Base-by-base conservation (phyloP, 1,284 basidiomycete genomes). In the Fomitiporia mediterranea region DNA sequence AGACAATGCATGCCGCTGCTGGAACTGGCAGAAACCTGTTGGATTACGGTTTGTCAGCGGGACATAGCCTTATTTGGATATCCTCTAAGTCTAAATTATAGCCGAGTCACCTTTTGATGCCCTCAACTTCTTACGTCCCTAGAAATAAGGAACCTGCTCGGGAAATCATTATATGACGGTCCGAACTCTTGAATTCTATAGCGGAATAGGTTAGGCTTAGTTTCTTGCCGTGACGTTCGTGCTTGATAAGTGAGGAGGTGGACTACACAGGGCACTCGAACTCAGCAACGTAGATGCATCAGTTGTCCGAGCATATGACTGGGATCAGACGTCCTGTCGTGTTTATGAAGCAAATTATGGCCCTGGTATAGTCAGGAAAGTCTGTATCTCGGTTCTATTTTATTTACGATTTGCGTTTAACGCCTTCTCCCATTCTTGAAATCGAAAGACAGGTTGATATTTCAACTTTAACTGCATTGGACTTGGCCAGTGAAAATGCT, bases 151-250 rank as follows among this genome's bases (percentile, higher is more conserved):
- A 43, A 43, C 21, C 42, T 23, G 3, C 19, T 25, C 25, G 21
- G 23, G 11, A 9, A 13, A 44, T n/a, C 8, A 15, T 6, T 9
- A 25, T 15, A 46, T 46, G 25, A 51, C 27, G 35, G 15, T 79
- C 25, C 74, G 73, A 30, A 82, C 79, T n/a, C 68, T 89, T 39
- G 87, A 90, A 68, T 90, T 90, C 64, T 90, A 86, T 69, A 81
- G 80, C 50, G 87, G 88, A 32, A 89, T 90, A 65, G 88, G 88
- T 75, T 50, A 13, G 68, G 65, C 43, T 17, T 11, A 25, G 34
- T 13, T 15, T 2, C 15, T 7, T 25, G 8, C 19, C 40, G 8
- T 9, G 27, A 27, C 30, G n/a, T 56, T 39, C 51, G 37, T 23
- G 44, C 46, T 34, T 57, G 30, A 34, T 21, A 55, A 52, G 23